phyloP scores from a whole-genome alignment of 2,329 filamentous ascomycete species.

The Onygena corvina region DNA sequence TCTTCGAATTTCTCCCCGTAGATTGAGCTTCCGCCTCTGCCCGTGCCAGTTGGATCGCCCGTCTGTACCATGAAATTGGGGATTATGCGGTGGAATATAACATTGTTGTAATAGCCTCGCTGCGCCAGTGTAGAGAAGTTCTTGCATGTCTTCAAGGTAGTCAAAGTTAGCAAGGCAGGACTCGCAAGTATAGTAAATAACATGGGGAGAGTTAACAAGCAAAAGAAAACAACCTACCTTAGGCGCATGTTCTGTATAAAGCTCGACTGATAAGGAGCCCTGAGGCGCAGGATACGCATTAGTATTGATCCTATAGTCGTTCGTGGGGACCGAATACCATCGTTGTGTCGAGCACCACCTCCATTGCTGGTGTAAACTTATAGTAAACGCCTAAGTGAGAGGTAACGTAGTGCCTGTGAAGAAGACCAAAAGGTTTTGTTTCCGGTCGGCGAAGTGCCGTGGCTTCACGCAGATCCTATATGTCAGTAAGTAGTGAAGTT shows the following conservation, averaged over 20 bases:
- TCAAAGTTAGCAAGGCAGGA: neutral
- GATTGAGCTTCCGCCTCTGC: conserved; percentile 75
- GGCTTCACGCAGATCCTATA: too few species aligned
- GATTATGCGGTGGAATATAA: conserved; percentile 89
- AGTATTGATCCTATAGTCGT: conserved; percentile 1
- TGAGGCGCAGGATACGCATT: conserved; percentile 27
- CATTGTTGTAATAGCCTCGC: conserved; percentile 76
- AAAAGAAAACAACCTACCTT: neutral
- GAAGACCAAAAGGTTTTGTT: too few species aligned
- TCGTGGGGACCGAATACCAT: conserved; percentile 47
- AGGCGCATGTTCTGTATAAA: conserved; percentile 70
- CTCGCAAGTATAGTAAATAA: neutral
- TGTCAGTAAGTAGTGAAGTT: too few species aligned
- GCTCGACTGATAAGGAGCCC: conserved; percentile 76
- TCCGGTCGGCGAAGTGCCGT: too few species aligned
- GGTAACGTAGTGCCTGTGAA: too few species aligned
- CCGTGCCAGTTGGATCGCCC: conserved; percentile 87
- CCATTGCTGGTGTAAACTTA: conserved; percentile 45
- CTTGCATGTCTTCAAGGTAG: conserved; percentile 51
- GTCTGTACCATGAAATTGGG: conserved; percentile 93
- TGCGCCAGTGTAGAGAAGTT: conserved; percentile 74
- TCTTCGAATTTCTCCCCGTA: conserved; percentile 91
- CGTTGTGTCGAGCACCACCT: conserved; percentile 69
- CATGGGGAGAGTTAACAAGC: neutral
- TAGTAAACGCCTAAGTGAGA: too few species aligned